Percentiles rank a stretch among this genome's conserved stretches.
Evolutionary conservation across 2,329 filamentous ascomycete species (phyloP).

Genomic region (Paraphoma chrysanthemicola): DNA sequence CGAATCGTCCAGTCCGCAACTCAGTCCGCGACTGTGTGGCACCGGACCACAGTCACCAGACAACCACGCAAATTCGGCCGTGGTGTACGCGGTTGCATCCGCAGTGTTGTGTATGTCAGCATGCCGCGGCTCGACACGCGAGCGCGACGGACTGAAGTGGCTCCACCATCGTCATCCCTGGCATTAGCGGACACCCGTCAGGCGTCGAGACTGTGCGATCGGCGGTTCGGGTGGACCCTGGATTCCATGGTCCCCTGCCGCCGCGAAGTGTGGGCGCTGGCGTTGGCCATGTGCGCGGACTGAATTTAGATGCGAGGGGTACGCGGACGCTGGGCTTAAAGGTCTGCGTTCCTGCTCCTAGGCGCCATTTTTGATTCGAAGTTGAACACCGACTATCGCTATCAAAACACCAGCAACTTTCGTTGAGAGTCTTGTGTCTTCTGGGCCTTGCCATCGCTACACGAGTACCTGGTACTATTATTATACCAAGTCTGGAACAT

Average conservation of each 20-base stretch:
- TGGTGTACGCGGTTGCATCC: neutral
- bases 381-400: neutral
- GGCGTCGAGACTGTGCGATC: conserved; percentile 35
- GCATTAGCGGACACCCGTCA: conserved; percentile 24
- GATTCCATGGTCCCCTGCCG: conserved; percentile 10
- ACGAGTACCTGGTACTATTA: neutral
- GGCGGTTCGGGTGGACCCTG: conserved; percentile 23
- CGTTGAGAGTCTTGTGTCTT: conserved; percentile 1
- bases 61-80: neutral
- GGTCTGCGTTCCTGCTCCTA: conserved; percentile 16
- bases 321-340: conserved; percentile 15
- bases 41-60: neutral
- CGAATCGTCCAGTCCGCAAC: neutral
- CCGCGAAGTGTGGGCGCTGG: conserved; percentile 15
- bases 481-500: conserved; percentile 11
- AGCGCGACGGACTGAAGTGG: conserved; percentile 16
- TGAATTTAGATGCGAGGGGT: conserved; percentile 5
- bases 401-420: neutral
- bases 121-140: conserved; percentile 6
- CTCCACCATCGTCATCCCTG: conserved; percentile 28
- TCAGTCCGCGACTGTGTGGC: neutral
- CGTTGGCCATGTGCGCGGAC: conserved; percentile 28
- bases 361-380: neutral
- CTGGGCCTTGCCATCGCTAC: neutral
- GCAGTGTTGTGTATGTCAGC: conserved; percentile 7